These are phyloP conservation scores for Maudiozyma turicensis DNA, from an alignment of 805 yeast species.

Conservation along the genomic window DNA sequence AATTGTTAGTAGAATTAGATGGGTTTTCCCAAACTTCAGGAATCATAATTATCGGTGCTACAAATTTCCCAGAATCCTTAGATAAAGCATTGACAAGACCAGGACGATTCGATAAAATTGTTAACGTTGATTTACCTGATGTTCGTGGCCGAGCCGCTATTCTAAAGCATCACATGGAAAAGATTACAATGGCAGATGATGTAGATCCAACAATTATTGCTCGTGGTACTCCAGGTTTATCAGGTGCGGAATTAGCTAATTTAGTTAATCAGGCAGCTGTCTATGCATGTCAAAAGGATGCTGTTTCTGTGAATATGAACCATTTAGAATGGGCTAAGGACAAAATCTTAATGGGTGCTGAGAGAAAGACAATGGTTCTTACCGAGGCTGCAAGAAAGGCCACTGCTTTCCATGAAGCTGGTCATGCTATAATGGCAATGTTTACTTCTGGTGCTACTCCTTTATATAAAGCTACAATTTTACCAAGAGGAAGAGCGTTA, in stretches of 20 bases:
- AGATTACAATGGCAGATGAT: conserved; percentile 73
- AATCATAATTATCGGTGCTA: conserved; percentile 93
- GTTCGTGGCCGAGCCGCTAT: conserved; percentile 95
- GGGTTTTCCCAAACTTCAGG: conserved; percentile 91
- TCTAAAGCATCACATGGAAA: conserved; percentile 80
- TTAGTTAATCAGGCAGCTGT: conserved; percentile 97
- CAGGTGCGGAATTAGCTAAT: conserved; percentile 97
- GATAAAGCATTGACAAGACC: conserved; percentile 98
- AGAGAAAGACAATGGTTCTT: conserved; percentile 93
- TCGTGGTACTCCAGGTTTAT: conserved; percentile 93
- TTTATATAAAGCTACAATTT: conserved; percentile 89
- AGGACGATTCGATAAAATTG: conserved; percentile 94
- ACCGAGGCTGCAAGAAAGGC: conserved; percentile 89
- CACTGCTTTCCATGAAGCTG: conserved; percentile 98
- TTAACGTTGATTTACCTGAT: conserved; percentile 91
- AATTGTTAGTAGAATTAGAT: conserved; percentile 88
- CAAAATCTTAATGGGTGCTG: conserved; percentile 96
- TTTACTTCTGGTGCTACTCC: conserved; percentile 92
- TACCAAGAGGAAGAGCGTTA: conserved; percentile 93
- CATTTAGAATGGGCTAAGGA: conserved; percentile 99
- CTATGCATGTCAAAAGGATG: conserved; percentile 87
- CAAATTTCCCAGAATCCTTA: conserved; percentile 93
- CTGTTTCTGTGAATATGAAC: conserved; percentile 77
- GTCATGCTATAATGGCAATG: conserved; percentile 97
- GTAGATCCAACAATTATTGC: conserved; percentile 89